Evolutionary conservation across 371 early-diverging fungal species (phyloP).

Genomic region (Cladochytrium tenue): DNA sequence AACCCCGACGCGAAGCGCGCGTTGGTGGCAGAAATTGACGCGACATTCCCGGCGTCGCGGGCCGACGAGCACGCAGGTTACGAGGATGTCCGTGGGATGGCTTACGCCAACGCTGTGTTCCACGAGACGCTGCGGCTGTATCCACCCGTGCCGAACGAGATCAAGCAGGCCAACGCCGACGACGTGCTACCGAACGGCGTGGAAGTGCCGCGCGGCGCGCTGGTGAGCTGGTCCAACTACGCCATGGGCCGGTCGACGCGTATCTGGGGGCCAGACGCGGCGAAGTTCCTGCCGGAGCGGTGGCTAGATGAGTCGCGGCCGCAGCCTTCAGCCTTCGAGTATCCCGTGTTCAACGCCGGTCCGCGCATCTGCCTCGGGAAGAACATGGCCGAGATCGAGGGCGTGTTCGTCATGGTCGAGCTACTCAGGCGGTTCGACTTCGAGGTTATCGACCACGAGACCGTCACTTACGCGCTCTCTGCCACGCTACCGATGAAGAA

Average conservation of each 20-base stretch:
- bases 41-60: too few relatives aligned
- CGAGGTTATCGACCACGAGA: constrained; percentile 10
- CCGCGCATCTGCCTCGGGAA: constrained; percentile 68
- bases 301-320: constrained; percentile 45
- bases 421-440: constrained; percentile 24
- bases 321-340: too few relatives aligned
- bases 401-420: constrained; percentile 19
- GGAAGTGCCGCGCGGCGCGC: constrained; percentile 55
- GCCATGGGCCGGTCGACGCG: constrained; percentile 61
- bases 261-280: too few relatives aligned
- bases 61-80: too few relatives aligned
- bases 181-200: constrained; percentile 72
- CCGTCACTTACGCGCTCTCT: constrained; percentile 19
- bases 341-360: too few relatives aligned
- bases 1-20: constrained; percentile 49
- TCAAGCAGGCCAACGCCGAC: constrained; percentile 65
- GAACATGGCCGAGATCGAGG: constrained; percentile 33
- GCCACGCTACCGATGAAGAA: constrained; percentile 33
- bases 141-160: constrained; percentile 70
- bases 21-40: constrained; percentile 49
- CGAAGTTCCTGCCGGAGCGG: constrained; percentile 62
- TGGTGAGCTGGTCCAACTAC: constrained; percentile 51
- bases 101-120: constrained; percentile 48
- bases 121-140: too few relatives aligned
- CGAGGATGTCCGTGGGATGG: constrained; percentile 54